phyloP scores from a whole-genome alignment of 2,329 filamentous ascomycete species.

The Lachnellula willkommii region DNA sequence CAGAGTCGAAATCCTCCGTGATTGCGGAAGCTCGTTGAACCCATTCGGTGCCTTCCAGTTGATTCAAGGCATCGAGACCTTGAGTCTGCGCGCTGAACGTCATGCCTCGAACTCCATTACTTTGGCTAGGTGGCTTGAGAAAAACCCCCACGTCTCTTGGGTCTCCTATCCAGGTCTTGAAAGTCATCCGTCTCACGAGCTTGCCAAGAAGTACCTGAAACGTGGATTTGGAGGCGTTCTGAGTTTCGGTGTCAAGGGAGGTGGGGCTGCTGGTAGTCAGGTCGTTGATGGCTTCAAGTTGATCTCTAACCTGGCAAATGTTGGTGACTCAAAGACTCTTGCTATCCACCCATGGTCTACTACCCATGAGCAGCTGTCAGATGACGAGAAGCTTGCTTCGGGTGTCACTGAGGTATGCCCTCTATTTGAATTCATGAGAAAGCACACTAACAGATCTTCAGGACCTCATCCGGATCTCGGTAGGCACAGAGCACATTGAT shows the following conservation, averaged over 20 bases:
- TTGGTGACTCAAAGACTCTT: constrained; percentile 90
- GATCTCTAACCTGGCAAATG: constrained; percentile 92
- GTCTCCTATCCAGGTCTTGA: constrained; percentile 88
- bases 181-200: constrained; percentile 71
- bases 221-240: constrained; percentile 85
- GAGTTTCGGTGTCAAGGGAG: constrained; percentile 90
- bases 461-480: constrained; percentile 91
- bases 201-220: constrained; percentile 81
- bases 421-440: background rate
- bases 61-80: constrained; percentile 80
- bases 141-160: constrained; percentile 80
- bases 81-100: constrained; percentile 78
- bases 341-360: constrained; percentile 95
- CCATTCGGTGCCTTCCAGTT: constrained; percentile 93
- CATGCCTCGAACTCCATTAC: constrained; percentile 79
- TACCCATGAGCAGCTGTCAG: constrained; percentile 85
- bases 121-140: constrained; percentile 77
- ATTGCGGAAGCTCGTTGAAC: constrained; percentile 76
- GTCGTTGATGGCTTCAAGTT: constrained; percentile 93
- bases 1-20: constrained; percentile 84
- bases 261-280: constrained; percentile 73
- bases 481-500: constrained; percentile 94
- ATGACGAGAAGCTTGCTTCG: constrained; percentile 72
- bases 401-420: constrained; percentile 68
- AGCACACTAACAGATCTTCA: constrained; percentile 32